Conservation (phyloP, 2,329 filamentous ascomycete genomes). For the Aspergillus awamori region DNA sequence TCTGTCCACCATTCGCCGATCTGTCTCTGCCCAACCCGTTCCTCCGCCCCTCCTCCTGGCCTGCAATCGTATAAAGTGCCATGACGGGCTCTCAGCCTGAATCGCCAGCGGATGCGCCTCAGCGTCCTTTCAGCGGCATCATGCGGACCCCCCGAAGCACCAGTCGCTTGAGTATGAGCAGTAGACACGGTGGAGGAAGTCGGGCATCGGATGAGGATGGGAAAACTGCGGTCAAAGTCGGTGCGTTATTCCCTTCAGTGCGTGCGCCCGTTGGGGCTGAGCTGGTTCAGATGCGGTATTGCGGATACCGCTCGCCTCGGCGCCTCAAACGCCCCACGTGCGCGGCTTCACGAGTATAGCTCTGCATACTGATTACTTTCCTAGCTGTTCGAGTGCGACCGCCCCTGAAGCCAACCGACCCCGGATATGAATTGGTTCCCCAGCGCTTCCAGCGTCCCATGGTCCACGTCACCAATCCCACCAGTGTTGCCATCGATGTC, state of each 20-base stretch:
- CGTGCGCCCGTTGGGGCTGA: background rate
- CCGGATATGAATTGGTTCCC: slow-evolving; percentile 91
- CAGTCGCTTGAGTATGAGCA: slow-evolving; percentile 79
- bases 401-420: slow-evolving; percentile 78
- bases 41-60: background rate
- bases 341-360: background rate
- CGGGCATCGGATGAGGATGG: slow-evolving; percentile 86
- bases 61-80: slow-evolving; percentile 19
- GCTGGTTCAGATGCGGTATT: slow-evolving; percentile 4
- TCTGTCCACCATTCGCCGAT: slow-evolving; percentile 14
- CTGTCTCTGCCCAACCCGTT: slow-evolving; percentile 11
- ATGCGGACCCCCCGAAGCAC: slow-evolving; percentile 75
- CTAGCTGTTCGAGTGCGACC: slow-evolving; percentile 91
- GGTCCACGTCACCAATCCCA: slow-evolving; percentile 84
- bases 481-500: slow-evolving; percentile 84
- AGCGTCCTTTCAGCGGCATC: slow-evolving; percentile 80
- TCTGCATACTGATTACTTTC: slow-evolving; percentile 18
- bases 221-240: slow-evolving; percentile 93
- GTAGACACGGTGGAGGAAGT: slow-evolving; percentile 74
- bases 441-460: slow-evolving; percentile 92
- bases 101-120: slow-evolving; percentile 61
- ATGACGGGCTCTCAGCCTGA: slow-evolving; percentile 73
- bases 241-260: slow-evolving; percentile 59
- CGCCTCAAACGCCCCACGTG: background rate
- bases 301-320: slow-evolving; percentile 6